Conservation (phyloP, 2,329 filamentous ascomycete species). For the Oidium heveae region DNA sequence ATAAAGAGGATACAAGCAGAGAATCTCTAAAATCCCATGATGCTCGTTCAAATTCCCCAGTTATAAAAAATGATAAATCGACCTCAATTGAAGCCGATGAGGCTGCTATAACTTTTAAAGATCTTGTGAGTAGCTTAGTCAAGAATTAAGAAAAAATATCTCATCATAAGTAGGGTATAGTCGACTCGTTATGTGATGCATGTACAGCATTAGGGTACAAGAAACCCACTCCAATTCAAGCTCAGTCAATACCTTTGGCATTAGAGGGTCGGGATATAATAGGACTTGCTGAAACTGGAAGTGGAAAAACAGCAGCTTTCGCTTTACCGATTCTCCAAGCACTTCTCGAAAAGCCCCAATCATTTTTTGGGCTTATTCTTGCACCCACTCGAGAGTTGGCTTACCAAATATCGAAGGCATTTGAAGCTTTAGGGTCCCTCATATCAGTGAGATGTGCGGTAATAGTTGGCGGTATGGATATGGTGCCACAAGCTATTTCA, state of each 20-base stretch:
- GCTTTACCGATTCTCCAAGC: slow-evolving; percentile 79
- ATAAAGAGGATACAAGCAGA: too few species aligned
- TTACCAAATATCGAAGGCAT: slow-evolving; percentile 67
- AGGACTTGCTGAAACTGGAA: slow-evolving; percentile 82
- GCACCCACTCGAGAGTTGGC: slow-evolving; percentile 87
- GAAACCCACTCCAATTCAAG: slow-evolving; percentile 68
- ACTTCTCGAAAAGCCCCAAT: slow-evolving; percentile 65
- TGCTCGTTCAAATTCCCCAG: too few species aligned
- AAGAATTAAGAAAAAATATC: not conserved
- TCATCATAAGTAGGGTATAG: slow-evolving; percentile 33
- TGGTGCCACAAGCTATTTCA: slow-evolving; percentile 76
- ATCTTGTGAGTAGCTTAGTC: slow-evolving; percentile 16
- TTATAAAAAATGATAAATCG: slow-evolving; percentile 5
- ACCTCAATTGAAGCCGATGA: slow-evolving; percentile 3
- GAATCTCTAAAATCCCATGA: too few species aligned
- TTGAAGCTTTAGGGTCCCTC: slow-evolving; percentile 65
- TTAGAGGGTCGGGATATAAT: slow-evolving; percentile 68
- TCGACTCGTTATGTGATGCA: slow-evolving; percentile 70
- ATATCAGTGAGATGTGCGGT: slow-evolving; percentile 74
- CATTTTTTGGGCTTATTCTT: slow-evolving; percentile 69
- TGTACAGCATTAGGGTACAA: slow-evolving; percentile 66
- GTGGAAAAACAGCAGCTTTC: slow-evolving; percentile 89
- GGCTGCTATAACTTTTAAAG: slow-evolving; percentile 21
- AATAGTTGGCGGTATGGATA: slow-evolving; percentile 84
- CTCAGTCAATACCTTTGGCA: slow-evolving; percentile 57